Conservation (phyloP, 768 basidiomycete genomes). For the Lactarius sp. region DNA sequence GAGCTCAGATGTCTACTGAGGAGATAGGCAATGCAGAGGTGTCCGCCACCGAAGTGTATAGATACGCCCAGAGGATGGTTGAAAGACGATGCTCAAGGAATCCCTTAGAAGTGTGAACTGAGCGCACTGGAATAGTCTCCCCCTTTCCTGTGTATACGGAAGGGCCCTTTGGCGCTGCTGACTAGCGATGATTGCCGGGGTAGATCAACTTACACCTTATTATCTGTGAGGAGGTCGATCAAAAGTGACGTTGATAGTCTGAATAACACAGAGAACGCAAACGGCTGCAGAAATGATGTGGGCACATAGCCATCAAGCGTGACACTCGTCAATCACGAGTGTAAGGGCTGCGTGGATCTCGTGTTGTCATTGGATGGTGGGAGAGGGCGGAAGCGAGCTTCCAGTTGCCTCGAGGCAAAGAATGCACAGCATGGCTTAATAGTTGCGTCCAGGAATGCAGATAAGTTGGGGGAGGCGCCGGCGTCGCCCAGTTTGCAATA, state of each 20-base stretch:
- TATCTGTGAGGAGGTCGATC: neutral
- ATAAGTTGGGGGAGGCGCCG: neutral
- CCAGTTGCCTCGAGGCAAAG: constrained; percentile 10
- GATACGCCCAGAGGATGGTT: neutral
- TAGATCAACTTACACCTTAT: constrained; percentile 4
- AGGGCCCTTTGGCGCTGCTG: neutral
- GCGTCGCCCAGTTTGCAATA: neutral
- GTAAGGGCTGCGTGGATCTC: neutral
- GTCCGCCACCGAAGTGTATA: neutral
- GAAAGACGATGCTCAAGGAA: neutral
- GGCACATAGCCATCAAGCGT: neutral
- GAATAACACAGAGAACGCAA: neutral
- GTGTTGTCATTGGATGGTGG: neutral
- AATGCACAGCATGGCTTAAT: neutral
- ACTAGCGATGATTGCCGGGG: constrained; percentile 1
- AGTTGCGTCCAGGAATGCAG: neutral
- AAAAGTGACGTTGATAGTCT: neutral
- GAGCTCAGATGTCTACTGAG: neutral
- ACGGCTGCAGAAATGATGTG: neutral
- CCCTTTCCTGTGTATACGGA: neutral
- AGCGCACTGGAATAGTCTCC: neutral
- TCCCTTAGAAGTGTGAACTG: neutral
- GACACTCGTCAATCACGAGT: neutral
- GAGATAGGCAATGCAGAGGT: neutral
- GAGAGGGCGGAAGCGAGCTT: neutral